Base-by-base conservation (phyloP, 2,329 filamentous ascomycete species). In the Cladosporium cucumerinum region DNA sequence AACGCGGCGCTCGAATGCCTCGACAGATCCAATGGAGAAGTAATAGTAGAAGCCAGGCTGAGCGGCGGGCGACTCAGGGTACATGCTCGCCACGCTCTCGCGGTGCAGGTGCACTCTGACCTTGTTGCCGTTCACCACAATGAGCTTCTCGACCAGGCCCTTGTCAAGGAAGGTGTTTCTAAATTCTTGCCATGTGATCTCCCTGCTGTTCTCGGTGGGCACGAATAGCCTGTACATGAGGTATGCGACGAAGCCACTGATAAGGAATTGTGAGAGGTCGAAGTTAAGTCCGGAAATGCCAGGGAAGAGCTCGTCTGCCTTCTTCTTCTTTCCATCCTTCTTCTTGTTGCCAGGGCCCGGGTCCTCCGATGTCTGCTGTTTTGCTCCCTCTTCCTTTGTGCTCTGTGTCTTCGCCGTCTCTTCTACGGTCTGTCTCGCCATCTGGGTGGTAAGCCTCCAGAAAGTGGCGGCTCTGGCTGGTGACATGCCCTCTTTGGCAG, bases 151-250 rank as follows among this genome's bases (percentile, higher is more conserved):
- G 23, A 99, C 93, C 26, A 99, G 84, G 8, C 95, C 95, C 82
- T 96, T 97, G 79, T 97, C 93, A 66, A 99, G 83, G 83, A 97
- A 98, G 34, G 92, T 95, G 71, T 87, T 93, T 68, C 91, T 85
- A 80, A 99, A 92, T 80, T 99, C 95, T 79, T 99, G 93, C 92
- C 93, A 99, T 63, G 95, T 98, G 66, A 99, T 97, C 75, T 99
- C 94, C 73, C 87, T 83, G 63, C 81, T 83, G 67, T 82, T 84
- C 68, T 90, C 88, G 23, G 85, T 84, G 3, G 88, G 88, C 65
- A 92, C 84, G 64, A 94, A 80, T 68, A 85, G 82, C 64, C 84
- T 81, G 77, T 87, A 89, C 57, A 88, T 75, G 63, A 90, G 81
- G 73, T 87, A 90, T 12, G 86, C 80, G 36, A 88, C 77, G 70